These are phyloP conservation scores for Rhodosporidiobolus odoratus DNA, from an alignment of 768 basidiomycete genomes.

Conservation along the genomic window DNA sequence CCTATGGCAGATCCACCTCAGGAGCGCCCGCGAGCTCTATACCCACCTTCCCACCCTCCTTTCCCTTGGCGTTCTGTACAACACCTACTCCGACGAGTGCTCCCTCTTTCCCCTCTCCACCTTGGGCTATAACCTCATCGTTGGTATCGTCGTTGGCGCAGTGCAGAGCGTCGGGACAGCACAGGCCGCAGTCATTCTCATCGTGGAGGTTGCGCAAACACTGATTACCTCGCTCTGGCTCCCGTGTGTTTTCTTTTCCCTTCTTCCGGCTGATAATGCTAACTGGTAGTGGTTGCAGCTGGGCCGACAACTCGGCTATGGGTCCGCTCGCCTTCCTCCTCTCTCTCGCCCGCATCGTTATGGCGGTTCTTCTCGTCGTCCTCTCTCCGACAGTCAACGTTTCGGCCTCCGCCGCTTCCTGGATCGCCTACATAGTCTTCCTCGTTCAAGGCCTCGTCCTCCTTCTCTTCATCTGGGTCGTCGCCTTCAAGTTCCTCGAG, in stretches of 20 bases:
- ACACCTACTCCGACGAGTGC: slow-evolving; percentile 84
- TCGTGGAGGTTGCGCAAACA: slow-evolving; percentile 80
- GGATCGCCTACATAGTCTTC: slow-evolving; percentile 91
- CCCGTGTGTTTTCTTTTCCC: background rate
- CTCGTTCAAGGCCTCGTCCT: slow-evolving; percentile 73
- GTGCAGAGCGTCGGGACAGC: slow-evolving; percentile 85
- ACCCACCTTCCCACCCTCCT: slow-evolving; percentile 90
- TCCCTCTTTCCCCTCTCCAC: slow-evolving; percentile 79
- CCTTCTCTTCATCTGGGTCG: slow-evolving; percentile 72
- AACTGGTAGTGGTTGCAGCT: slow-evolving; percentile 62
- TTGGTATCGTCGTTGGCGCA: slow-evolving; percentile 79
- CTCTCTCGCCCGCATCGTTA: slow-evolving; percentile 68
- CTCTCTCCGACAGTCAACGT: slow-evolving; percentile 80
- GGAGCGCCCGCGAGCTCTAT: slow-evolving; percentile 82
- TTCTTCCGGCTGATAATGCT: slow-evolving; percentile 57
- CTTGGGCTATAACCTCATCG: slow-evolving; percentile 72
- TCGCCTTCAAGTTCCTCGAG: slow-evolving; percentile 77
- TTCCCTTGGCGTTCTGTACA: slow-evolving; percentile 84
- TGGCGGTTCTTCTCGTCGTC: slow-evolving; percentile 84
- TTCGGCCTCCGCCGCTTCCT: slow-evolving; percentile 70
- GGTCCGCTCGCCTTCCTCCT: slow-evolving; percentile 89
- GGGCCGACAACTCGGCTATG: slow-evolving; percentile 96
- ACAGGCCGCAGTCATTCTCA: slow-evolving; percentile 81
- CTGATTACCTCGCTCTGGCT: slow-evolving; percentile 58
- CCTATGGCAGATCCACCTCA: slow-evolving; percentile 69